Evolutionary conservation across 176 grass and related monocot species (phyloP), one percentile per base, ranked within the genome.

Genomic region (Avena sativa): DNA sequence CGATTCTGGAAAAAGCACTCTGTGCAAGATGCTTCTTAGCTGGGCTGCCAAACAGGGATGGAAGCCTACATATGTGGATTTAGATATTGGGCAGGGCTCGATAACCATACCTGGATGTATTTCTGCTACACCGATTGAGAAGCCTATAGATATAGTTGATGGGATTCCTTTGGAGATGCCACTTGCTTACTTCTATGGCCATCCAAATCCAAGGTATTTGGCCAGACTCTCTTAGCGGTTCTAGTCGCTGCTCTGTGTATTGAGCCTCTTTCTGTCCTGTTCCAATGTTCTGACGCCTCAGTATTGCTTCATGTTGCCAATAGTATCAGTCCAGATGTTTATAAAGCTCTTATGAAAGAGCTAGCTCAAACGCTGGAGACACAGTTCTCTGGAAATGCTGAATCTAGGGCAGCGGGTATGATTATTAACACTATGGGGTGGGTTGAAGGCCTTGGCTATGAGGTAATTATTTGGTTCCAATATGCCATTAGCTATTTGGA

Each of bases 131-230:
- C 97, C 94, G 0, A 87, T 98, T 52, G 97, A 98, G 84, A 98
- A 96, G 84, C 97, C 97, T 66, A 95, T 98, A 36, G 94, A 98
- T 94, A 89, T 86, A 60, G 84, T 96, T 57, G 94, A 98, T 77
- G 97, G 97, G 76, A 96, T 96, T 87, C 94, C 94, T 79, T 90
- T 98, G 87, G 97, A 98, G 80, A 98, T 98, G 97, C 97, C 92
- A 10, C 71, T 98, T 56, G 94, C 91, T 47, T 93, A 94, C 87
- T 98, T 92, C 79, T 98, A 96, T 19, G 93, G 90, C 15, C 93
- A 98, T 71, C 87, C 92, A 88, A 94, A 47, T 87, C 97, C 94
- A 59, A 96, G 82, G 97, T 96, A 89, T 83, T 52, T 71, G 2
- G 34, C 56, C 12, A 23, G 13, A 40, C 8, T 16, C 66, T 88